phyloP scores from a whole-genome alignment of 345 rosid species.

The Eucalyptus pauciflora region DNA sequence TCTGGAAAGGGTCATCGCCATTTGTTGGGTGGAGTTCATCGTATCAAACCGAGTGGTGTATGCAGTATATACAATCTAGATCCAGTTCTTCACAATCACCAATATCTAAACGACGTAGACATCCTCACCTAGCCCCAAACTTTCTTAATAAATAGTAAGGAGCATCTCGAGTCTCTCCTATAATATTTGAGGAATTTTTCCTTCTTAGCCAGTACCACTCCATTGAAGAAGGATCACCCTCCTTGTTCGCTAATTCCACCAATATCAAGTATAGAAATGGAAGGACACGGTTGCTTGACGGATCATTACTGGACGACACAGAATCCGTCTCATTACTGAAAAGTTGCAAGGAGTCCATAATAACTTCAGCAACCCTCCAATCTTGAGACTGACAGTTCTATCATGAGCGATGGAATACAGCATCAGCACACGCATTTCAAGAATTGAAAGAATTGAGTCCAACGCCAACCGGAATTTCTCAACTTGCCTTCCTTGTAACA shows the following conservation, averaged over 20 bases:
- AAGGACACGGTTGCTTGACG: no score
- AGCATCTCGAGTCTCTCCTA: neutral
- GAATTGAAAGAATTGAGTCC: no score
- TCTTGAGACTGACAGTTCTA: neutral
- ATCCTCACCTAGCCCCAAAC: neutral
- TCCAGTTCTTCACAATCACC: no score
- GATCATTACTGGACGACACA: fast-evolving
- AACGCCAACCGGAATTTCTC: neutral
- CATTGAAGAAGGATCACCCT: neutral
- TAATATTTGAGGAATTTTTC: neutral
- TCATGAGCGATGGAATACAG: neutral
- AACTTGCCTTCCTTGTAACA: neutral
- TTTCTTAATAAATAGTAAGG: fast-evolving
- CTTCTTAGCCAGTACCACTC: fast-evolving
- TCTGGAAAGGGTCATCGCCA: neutral
- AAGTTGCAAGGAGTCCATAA: neutral
- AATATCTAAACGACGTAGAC: fast-evolving
- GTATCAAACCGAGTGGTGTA: neutral
- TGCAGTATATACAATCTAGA: no score
- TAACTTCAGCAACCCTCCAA: neutral
- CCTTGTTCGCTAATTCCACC: neutral
- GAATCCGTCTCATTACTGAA: neutral
- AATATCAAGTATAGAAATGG: neutral
- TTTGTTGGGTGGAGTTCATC: neutral
- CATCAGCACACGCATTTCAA: neutral